phyloP scores from a whole-genome alignment of 768 basidiomycete genomes.

The Hygrophorus russula region DNA sequence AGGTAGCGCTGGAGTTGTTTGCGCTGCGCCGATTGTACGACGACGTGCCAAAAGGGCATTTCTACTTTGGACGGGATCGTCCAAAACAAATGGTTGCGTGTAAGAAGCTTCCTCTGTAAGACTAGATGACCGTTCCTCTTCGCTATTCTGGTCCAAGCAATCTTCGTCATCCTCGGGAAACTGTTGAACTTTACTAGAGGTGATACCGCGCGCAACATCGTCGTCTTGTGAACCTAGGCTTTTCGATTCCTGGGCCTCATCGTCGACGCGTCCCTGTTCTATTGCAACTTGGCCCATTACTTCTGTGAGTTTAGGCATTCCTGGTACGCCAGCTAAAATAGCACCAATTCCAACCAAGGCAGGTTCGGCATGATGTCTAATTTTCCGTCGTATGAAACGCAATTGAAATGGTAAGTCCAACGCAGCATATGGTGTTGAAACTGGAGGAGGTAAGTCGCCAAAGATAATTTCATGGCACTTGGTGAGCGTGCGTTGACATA shows the following conservation, averaged over 20 bases:
- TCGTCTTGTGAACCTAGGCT: constrained; percentile 39
- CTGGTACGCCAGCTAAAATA: constrained; percentile 66
- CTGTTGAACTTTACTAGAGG: constrained; percentile 11
- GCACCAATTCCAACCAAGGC: constrained; percentile 79
- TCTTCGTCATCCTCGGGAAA: constrained; percentile 29
- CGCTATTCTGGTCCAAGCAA: constrained; percentile 8
- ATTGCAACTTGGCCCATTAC: constrained; percentile 75
- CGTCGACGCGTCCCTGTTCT: constrained; percentile 77
- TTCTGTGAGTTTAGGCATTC: constrained; percentile 63
- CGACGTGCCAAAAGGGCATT: constrained; percentile 17
- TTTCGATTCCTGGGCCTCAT: constrained; percentile 37
- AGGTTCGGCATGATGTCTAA: constrained; percentile 65
- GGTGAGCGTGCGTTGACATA: constrained; percentile 87
- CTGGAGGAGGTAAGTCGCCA: constrained; percentile 64
- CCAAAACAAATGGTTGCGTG: not conserved
- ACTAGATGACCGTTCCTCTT: constrained; percentile 9
- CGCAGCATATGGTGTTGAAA: constrained; percentile 56
- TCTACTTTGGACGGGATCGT: no score
- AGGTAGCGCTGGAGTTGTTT: constrained; percentile 65
- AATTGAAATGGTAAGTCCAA: constrained; percentile 37
- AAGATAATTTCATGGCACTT: constrained; percentile 96
- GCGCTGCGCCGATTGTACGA: constrained; percentile 50
- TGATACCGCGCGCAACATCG: constrained; percentile 22
- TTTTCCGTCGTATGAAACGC: constrained; percentile 44
- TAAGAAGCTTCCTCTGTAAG: not conserved